These are phyloP conservation scores for Trichoderma reesei DNA, from an alignment of 495 filamentous ascomycete genomes.

Conservation along the genomic window DNA sequence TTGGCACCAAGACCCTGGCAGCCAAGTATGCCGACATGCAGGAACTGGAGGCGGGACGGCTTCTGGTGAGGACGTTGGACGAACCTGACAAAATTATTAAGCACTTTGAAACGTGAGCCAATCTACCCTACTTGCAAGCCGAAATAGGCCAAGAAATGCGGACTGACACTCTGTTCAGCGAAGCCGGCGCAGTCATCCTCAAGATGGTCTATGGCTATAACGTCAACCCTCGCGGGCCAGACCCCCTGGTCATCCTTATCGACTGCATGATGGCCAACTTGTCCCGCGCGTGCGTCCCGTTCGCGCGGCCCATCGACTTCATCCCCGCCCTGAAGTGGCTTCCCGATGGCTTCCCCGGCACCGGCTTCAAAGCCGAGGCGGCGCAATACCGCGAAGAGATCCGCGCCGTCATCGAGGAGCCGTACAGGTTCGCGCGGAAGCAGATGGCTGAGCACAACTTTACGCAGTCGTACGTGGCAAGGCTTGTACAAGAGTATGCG, in stretches of 20 bases:
- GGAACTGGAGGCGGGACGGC: conserved; percentile 27
- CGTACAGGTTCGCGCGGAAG: neutral
- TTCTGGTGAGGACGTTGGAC: conserved; percentile 26
- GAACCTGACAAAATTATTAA: conserved; percentile 22
- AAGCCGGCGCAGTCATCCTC: conserved; percentile 31
- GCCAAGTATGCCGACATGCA: conserved; percentile 22
- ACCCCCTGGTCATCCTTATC: conserved; percentile 31
- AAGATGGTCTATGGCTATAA: conserved; percentile 38
- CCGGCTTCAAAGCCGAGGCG: conserved; percentile 28
- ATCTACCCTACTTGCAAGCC: too few relatives aligned
- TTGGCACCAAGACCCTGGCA: neutral
- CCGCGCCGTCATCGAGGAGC: conserved; percentile 1
- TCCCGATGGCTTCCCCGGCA: conserved; percentile 37
- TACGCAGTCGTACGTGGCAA: neutral
- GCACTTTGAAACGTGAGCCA: conserved; percentile 28
- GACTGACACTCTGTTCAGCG: too few relatives aligned
- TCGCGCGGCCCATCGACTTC: conserved; percentile 32
- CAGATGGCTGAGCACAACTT: neutral
- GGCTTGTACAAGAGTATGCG: neutral
- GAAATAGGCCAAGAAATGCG: too few relatives aligned
- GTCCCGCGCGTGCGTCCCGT: conserved; percentile 22
- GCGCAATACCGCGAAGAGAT: conserved; percentile 16
- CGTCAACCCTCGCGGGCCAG: conserved; percentile 22
- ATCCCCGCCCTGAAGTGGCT: conserved; percentile 30
- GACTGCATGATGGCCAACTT: conserved; percentile 28